Evolutionary conservation across 2,329 filamentous ascomycete genomes (phyloP), one percentile per base, ranked within the genome.

Genomic region (Nothophoma quercina): DNA sequence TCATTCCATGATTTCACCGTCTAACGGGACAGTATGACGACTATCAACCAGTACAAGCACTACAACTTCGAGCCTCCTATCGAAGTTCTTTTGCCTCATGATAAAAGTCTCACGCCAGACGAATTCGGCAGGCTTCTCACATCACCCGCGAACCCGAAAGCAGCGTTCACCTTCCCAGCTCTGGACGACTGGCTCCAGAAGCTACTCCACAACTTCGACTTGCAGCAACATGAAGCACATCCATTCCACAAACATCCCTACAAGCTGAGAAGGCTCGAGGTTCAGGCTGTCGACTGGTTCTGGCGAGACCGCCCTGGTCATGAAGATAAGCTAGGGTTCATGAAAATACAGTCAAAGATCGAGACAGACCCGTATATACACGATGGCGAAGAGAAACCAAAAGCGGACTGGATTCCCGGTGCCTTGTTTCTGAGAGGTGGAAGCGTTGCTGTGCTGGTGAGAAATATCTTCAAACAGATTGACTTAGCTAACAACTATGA

Each of bases 341-440:
- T 86, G 41, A 86, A 86, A 59, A 60, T 85, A 22, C 79, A 79
- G 52, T 78, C 81, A 0, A 74, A 78, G 7, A 77, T 86, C n/a
- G 79, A 78, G 2, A 85, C 83, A 56, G 75, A 78, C 10, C 38
- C 74, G 8, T 80, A 78, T 5, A 10, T 60, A 0, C 54, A 65
- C 32, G 57, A 55, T 2, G 56, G 47, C 0, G 56, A 54, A 18
- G 46, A 53, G 7, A 54, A 56, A 3, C 25, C 32, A 8, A n/a
- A 46, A 34, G 10, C 13, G 2, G 79, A 83, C 55, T 78, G 72
- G 51, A 71, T 86, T 2, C 83, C 83, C 1, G 83, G 83, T 2
- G 79, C 80, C 38, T 79, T 85, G 2, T 85, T 86, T 56, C 66
- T 86, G 48, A 72, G 84, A 30, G 84, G 84, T 7, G 83, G 82